Evolutionary conservation across 257 asterid species (phyloP), one percentile per base, ranked within the genome.

Genomic region (Ajuga chamaepitys): DNA sequence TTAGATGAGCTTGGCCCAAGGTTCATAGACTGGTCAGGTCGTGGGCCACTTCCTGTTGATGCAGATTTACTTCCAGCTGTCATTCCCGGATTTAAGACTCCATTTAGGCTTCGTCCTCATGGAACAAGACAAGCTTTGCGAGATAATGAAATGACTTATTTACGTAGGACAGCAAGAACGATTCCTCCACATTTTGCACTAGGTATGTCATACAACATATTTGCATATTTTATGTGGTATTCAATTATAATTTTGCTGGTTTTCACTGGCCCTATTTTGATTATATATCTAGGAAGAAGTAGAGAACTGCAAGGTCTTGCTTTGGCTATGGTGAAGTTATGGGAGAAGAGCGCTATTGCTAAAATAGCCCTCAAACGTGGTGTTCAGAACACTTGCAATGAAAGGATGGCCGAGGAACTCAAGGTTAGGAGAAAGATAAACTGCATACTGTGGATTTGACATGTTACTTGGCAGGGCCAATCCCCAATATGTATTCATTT

Each of bases 391-490:
- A 89, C 97, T 44, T 67, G 65, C 74, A 93, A 87, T 40, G 96
- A 93, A 71, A 83, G 91, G 80, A 93, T 93, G 95, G 95, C 95
- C 4, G 94, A 89, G 80, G 97, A 89, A 75, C 95, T 93, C 76
- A 93, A 85, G 97, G 99, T 92, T 42, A 30, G 30, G 66, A 18
- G 34, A 42, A 48, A 45, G 11, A 46, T 48, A 24, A 28, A 21
- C 44, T 40, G 14, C 26, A 22, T 38, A n/a, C 18, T 54, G 45
- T 30, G 28, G 18, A 47, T 45, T 7, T 13, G 4, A 9, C 11
- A 1, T 30, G 37, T 30, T 30, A 30, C 4, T 30, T 4, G 37
- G 7, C 37, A 4, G 7, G 5, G 37, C 37, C 37, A 8, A 4
- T 30, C 7, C 37, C n/a, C n/a, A n/a, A n/a, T n/a, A n/a, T n/a